phyloP scores from a whole-genome alignment of 176 grass and related monocot species.

The Dendrocalamus sinicus region DNA sequence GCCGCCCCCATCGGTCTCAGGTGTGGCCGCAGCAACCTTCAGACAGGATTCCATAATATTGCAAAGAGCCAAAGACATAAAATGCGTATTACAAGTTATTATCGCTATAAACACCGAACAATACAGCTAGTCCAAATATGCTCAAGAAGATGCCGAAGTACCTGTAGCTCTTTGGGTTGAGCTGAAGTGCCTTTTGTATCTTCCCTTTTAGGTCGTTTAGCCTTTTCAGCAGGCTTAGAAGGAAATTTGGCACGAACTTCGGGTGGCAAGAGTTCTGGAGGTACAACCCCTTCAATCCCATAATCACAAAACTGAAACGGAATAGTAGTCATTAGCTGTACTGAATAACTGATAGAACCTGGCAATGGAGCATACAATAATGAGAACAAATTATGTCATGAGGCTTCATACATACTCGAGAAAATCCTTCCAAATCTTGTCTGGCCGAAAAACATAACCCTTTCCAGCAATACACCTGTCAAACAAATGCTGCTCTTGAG shows the following conservation, averaged over 20 bases:
- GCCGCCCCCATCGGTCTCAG: slow-evolving; percentile 30
- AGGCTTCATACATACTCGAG: too few relatives aligned
- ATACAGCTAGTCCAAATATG: background rate
- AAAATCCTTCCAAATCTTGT: too few relatives aligned
- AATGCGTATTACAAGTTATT: background rate
- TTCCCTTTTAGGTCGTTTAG: slow-evolving; percentile 75
- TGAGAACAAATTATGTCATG: too few relatives aligned
- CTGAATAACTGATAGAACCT: too few relatives aligned
- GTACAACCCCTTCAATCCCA: slow-evolving; percentile 91
- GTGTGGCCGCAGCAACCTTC: slow-evolving; percentile 64
- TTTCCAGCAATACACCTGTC: too few relatives aligned
- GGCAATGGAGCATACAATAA: too few relatives aligned
- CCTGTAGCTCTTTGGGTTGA: slow-evolving; percentile 76
- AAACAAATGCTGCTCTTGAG: too few relatives aligned
- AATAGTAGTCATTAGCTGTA: too few relatives aligned
- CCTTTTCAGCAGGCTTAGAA: slow-evolving; percentile 69
- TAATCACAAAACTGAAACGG: too few relatives aligned
- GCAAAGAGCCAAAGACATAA: background rate
- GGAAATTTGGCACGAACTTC: slow-evolving; percentile 77
- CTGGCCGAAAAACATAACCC: too few relatives aligned
- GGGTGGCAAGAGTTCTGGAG: slow-evolving; percentile 74
- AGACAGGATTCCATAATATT: background rate
- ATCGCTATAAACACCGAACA: background rate
- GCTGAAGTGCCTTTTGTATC: slow-evolving; percentile 61
- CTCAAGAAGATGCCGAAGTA: slow-evolving; percentile 1